Percentiles rank a stretch among this genome's conserved stretches.
phyloP scores from a whole-genome alignment of 768 basidiomycete genomes.

The Lactarius deliciosus region DNA sequence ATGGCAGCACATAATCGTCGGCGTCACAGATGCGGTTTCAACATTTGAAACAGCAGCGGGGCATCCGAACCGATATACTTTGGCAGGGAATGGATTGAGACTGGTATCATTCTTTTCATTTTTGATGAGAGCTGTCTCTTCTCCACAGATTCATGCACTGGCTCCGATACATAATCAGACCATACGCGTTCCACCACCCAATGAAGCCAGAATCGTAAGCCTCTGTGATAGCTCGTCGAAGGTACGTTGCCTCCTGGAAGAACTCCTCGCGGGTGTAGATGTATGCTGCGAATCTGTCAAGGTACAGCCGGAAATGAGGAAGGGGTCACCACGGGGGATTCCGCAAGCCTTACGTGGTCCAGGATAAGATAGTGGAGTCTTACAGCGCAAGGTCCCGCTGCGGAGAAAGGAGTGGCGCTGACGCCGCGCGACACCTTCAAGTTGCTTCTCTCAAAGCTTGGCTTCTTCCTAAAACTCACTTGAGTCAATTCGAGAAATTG shows the following conservation, averaged over 20 bases:
- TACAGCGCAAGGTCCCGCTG: conserved; percentile 32
- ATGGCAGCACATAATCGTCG: conserved; percentile 83
- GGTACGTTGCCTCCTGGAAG: conserved; percentile 89
- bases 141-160: conserved; percentile 97
- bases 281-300: conserved; percentile 98
- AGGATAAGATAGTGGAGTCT: conserved; percentile 90
- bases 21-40: conserved; percentile 95
- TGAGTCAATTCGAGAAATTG: conserved; percentile 93
- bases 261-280: conserved; percentile 99
- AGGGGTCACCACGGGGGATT: conserved; percentile 96
- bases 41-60: conserved; percentile 98
- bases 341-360: conserved; percentile 99
- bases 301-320: conserved; percentile 90
- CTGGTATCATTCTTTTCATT: conserved; percentile 99
- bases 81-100: conserved; percentile 37
- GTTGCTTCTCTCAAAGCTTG: conserved; percentile 93
- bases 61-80: conserved; percentile 72
- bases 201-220: conserved; percentile 87
- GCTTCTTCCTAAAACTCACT: conserved; percentile 95
- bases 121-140: conserved; percentile 98
- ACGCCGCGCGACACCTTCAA: conserved; percentile 58
- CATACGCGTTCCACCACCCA: conserved; percentile 82
- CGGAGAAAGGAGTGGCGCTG: neutral
- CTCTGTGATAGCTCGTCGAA: conserved; percentile 92
- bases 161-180: conserved; percentile 81